Conservation (phyloP, 805 yeast species). For the Torulaspora delbrueckii region DNA sequence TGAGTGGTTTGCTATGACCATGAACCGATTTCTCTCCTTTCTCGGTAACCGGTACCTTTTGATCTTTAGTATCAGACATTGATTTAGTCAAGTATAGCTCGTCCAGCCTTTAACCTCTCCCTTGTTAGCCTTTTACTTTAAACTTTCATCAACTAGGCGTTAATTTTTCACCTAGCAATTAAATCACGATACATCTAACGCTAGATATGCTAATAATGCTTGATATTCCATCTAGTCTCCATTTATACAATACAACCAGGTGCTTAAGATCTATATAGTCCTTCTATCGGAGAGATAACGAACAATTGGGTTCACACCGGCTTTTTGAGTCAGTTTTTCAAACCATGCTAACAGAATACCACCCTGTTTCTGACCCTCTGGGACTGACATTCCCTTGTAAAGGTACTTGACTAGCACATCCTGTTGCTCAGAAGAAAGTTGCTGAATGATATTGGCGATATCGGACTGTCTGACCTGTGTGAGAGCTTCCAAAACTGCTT, state of each 20-base stretch:
- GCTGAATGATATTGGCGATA: constrained; percentile 54
- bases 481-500: constrained; percentile 64
- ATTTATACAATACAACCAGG: background rate
- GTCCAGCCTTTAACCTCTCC: background rate
- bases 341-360: constrained; percentile 86
- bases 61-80: background rate
- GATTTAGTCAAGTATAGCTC: background rate
- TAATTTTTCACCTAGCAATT: background rate
- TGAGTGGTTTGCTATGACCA: background rate
- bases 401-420: constrained; percentile 77
- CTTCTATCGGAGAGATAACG: constrained; percentile 84
- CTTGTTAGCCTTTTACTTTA: background rate
- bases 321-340: constrained; percentile 76
- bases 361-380: constrained; percentile 78
- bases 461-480: constrained; percentile 64
- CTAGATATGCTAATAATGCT: background rate
- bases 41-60: background rate
- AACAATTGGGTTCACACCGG: constrained; percentile 86
- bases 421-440: constrained; percentile 58
- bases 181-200: background rate
- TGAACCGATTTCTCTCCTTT: background rate
- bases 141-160: background rate
- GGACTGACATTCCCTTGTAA: constrained; percentile 76
- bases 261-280: constrained; percentile 45
- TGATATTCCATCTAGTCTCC: background rate